These are phyloP conservation scores for Lentinula raphanica DNA, from an alignment of 768 basidiomycete species.

Conservation along the genomic window DNA sequence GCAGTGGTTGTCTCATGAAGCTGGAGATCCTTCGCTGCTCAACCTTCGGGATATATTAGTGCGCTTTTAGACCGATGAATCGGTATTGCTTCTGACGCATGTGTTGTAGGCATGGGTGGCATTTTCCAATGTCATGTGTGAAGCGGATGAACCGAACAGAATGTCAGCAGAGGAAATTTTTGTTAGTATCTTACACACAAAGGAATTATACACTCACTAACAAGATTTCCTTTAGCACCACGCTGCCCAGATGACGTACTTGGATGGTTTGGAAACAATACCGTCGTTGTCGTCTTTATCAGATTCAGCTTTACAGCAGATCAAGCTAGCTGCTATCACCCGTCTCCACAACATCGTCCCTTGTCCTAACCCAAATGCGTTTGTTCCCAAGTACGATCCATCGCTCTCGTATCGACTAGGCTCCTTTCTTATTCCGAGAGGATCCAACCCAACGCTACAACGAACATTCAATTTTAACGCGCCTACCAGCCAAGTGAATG, in stretches of 20 bases:
- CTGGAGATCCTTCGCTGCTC: conserved; percentile 60
- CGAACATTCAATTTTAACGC: conserved; percentile 75
- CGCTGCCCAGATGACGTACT: conserved; percentile 86
- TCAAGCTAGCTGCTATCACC: conserved; percentile 53
- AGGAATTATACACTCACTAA: not conserved
- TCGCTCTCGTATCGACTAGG: conserved; percentile 53
- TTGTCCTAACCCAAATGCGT: conserved; percentile 22
- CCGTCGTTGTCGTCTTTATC: conserved; percentile 70
- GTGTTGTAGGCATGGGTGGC: conserved; percentile 76
- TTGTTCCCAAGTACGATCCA: conserved; percentile 28
- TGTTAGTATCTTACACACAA: conserved; percentile 36
- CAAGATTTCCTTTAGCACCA: conserved; percentile 56
- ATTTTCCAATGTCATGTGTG: conserved; percentile 69
- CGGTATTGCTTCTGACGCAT: not conserved
- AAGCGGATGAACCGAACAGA: conserved; percentile 17
- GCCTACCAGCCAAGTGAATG: conserved; percentile 85
- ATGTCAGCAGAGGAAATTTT: conserved; percentile 54
- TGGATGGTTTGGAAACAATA: conserved; percentile 83
- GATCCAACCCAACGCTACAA: conserved; percentile 30
- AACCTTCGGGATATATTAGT: conserved; percentile 89
- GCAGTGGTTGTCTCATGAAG: conserved; percentile 65
- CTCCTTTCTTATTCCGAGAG: conserved; percentile 65
- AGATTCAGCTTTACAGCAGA: conserved; percentile 44
- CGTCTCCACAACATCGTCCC: conserved; percentile 58
- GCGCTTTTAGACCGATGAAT: conserved; percentile 17